Conservation (phyloP, 495 filamentous ascomycete genomes). For the Cercophora scortea region DNA sequence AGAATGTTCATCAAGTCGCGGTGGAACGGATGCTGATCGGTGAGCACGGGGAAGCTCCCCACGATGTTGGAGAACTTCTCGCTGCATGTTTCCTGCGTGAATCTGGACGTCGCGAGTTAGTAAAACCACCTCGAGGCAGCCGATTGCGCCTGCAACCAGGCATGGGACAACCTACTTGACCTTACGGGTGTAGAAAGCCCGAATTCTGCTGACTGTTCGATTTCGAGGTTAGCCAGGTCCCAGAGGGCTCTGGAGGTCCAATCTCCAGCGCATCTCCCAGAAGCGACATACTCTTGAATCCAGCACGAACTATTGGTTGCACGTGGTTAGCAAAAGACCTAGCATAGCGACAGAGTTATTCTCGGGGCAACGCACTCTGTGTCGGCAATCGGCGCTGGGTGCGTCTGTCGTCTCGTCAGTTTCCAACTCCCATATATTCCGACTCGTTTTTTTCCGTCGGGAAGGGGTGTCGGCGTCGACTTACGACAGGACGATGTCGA, state of each 20-base stretch:
- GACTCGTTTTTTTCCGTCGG: neutral
- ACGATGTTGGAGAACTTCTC: slow-evolving; percentile 88
- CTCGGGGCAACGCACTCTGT: slow-evolving; percentile 46
- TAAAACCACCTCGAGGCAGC: too few relatives aligned
- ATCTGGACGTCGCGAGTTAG: slow-evolving; percentile 24
- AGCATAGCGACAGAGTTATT: too few relatives aligned
- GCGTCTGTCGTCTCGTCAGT: slow-evolving; percentile 43
- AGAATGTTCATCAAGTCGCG: slow-evolving; percentile 51
- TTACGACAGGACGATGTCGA: slow-evolving; percentile 78
- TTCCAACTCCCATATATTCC: neutral
- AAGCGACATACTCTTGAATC: slow-evolving; percentile 66
- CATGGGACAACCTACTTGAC: slow-evolving; percentile 52
- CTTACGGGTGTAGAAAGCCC: slow-evolving; percentile 94
- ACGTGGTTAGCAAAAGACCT: slow-evolving; percentile 9
- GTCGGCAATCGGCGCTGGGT: slow-evolving; percentile 93
- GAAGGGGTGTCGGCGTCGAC: neutral
- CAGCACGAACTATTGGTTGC: slow-evolving; percentile 53
- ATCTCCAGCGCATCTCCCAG: neutral
- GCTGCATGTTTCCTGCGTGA: slow-evolving; percentile 92
- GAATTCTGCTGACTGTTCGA: slow-evolving; percentile 67
- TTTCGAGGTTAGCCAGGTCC: slow-evolving; percentile 3
- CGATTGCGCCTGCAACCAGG: too few relatives aligned
- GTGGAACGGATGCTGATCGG: slow-evolving; percentile 96
- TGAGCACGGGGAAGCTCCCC: slow-evolving; percentile 85
- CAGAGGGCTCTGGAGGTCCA: neutral